Evolutionary conservation across 208 protist genomes (phyloP).

Genomic region (Crithidia brevicula): DNA sequence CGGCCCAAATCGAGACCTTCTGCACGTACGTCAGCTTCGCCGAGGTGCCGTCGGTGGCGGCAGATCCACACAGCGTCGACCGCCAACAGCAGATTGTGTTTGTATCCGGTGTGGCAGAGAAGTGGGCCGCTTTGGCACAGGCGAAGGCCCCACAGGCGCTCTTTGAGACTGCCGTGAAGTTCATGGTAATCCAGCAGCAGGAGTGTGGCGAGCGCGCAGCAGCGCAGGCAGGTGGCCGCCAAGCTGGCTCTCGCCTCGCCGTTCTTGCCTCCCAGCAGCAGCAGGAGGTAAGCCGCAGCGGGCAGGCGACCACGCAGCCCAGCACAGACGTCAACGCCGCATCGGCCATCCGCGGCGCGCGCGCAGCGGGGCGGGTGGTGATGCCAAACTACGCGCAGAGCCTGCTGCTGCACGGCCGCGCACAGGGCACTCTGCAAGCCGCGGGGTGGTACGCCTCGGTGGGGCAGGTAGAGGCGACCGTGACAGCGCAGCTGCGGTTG

Average conservation of each 20-base stretch:
- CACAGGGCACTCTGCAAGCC: constrained; percentile 66
- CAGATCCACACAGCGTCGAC: constrained; percentile 55
- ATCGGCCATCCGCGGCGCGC: constrained; percentile 16
- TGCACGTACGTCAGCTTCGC: constrained; percentile 60
- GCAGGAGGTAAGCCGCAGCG: not conserved
- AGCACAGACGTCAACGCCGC: not conserved
- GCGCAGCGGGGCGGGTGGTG: constrained; percentile 25
- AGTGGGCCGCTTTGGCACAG: constrained; percentile 46
- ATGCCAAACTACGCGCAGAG: constrained; percentile 51
- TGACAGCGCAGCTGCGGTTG: constrained; percentile 41
- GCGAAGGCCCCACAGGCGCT: constrained; percentile 51
- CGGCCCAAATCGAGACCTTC: constrained; percentile 56
- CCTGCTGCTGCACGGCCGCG: constrained; percentile 61
- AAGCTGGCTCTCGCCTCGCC: constrained; percentile 42
- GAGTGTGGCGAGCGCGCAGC: constrained; percentile 33
- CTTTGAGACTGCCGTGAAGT: constrained; percentile 60
- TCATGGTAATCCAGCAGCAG: constrained; percentile 60
- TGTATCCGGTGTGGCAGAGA: constrained; percentile 47
- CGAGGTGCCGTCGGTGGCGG: constrained; percentile 49
- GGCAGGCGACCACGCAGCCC: constrained; percentile 1
- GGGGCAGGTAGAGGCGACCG: constrained; percentile 36
- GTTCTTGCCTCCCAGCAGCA: constrained; percentile 38
- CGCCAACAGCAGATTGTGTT: constrained; percentile 54
- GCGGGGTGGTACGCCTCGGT: constrained; percentile 39
- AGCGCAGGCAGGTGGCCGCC: constrained; percentile 20